Evolutionary conservation across 805 yeast genomes (phyloP).

Genomic region (Yamadazyma philogaea): DNA sequence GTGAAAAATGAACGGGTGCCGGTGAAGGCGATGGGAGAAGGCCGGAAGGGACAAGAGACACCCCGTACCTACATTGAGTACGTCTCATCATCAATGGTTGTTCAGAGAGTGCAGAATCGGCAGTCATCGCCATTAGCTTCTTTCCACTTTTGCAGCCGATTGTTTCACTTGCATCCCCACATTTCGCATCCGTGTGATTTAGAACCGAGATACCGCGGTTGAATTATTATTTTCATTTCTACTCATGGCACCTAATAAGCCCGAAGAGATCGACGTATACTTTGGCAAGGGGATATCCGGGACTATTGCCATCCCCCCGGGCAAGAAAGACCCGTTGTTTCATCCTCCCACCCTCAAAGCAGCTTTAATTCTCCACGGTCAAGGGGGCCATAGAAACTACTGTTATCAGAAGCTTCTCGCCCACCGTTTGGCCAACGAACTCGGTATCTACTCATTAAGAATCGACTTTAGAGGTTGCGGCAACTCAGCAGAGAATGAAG

Average conservation of each 20-base stretch:
- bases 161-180: background rate
- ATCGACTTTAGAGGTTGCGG: conserved; percentile 90
- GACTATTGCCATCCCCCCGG: conserved; percentile 38
- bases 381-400: conserved; percentile 79
- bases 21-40: no score
- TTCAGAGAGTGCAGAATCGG: no score
- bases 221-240: background rate
- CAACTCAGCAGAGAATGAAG: conserved; percentile 53
- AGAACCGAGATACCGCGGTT: background rate
- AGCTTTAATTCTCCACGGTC: conserved; percentile 77
- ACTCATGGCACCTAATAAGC: conserved; percentile 12
- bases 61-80: no score
- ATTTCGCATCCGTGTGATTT: conserved; percentile 5
- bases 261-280: conserved; percentile 35
- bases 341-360: conserved; percentile 44
- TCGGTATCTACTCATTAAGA: conserved; percentile 66
- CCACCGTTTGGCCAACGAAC: conserved; percentile 49
- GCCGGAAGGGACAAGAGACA: no score
- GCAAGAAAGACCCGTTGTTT: conserved; percentile 14
- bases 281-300: conserved; percentile 34
- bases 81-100: no score
- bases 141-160: background rate
- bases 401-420: conserved; percentile 69
- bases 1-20: no score
- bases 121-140: no score